Base-by-base conservation (phyloP, 2,329 filamentous ascomycete species). In the Ophiostoma triangulosporum region DNA sequence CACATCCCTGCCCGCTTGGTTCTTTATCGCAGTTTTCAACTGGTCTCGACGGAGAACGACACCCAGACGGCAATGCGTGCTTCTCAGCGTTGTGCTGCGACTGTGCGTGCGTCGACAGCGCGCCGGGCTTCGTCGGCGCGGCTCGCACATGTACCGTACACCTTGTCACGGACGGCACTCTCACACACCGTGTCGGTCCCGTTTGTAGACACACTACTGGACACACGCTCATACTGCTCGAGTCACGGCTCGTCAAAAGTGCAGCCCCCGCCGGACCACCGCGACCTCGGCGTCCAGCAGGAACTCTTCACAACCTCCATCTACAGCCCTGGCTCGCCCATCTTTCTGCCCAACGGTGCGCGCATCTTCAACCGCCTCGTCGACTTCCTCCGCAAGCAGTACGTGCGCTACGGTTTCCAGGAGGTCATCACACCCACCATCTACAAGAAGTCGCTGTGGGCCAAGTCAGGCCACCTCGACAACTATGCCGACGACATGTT, bases 401-500 rank as follows among this genome's bases (percentile, higher is more conserved):
- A 95, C 63, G 78, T 84, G 26, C 78, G 82, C 58, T 93, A 91
- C 68, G 88, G 88, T 56, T 94, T 91, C 65, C 77, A 89, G 60
- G 88, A 95, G 66, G 88, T 95, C 59, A 82, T 95, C 61, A 93
- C 88, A 7, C 88, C 89, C 2, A 93, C 83, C 49, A 93, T 95
- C 63, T 95, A 93, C 73, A 95, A 94, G 64, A 87, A 86, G 65
- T 82, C 85, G 6, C 70, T 95, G 29, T 95, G 88, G 89, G 81
- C 86, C 62, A 83, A 82, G 60, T 93, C 87, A 0, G 88, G 88
- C 2, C 88, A 95, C 60, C 81, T 90, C 74, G 83, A 91, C 53
- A 94, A 94, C 65, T 95, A 94, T 69, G 83, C 86, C 56, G 84
- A 94, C 62, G 88, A 95, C 63, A 95, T 95, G 89, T 95, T 90